phyloP scores from a whole-genome alignment of 768 basidiomycete genomes.

The Tylopilus sp. region DNA sequence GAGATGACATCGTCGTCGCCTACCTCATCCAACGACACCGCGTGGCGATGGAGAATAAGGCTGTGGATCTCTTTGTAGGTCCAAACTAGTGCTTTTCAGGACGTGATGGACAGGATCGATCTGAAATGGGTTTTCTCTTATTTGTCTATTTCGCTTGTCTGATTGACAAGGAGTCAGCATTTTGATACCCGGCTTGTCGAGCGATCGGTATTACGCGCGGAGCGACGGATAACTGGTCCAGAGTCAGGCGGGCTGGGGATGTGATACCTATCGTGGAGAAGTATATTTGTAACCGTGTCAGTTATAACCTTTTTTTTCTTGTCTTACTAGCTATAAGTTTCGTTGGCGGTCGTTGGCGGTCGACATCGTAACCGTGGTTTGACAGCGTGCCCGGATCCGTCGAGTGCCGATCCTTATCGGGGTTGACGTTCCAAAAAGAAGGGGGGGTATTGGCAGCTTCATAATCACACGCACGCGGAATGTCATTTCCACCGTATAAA shows the following conservation, averaged over 20 bases:
- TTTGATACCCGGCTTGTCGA: neutral
- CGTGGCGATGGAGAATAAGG: slow-evolving; percentile 19
- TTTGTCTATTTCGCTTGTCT: neutral
- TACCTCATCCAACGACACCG: slow-evolving; percentile 29
- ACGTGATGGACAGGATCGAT: neutral
- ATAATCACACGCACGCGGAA: neutral
- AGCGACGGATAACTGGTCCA: neutral
- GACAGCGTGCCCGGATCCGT: neutral
- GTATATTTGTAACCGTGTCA: neutral
- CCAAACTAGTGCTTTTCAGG: slow-evolving; percentile 2
- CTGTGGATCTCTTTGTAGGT: slow-evolving; percentile 27
- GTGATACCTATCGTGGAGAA: neutral
- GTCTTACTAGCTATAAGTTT: neutral
- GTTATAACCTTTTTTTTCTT: neutral
- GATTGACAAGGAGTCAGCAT: neutral
- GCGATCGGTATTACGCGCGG: neutral
- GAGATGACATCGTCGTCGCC: slow-evolving; percentile 29
- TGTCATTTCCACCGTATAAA: neutral
- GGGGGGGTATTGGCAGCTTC: neutral
- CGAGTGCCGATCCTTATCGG: neutral
- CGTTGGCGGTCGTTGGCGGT: neutral
- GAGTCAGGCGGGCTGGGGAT: neutral
- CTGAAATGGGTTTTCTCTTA: neutral
- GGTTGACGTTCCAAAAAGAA: too few relatives aligned
- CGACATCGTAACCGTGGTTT: too few relatives aligned